Percentiles rank a stretch among this genome's conserved stretches.
Evolutionary conservation across 768 basidiomycete species (phyloP).

Genomic region (Atractiella rhizophila): DNA sequence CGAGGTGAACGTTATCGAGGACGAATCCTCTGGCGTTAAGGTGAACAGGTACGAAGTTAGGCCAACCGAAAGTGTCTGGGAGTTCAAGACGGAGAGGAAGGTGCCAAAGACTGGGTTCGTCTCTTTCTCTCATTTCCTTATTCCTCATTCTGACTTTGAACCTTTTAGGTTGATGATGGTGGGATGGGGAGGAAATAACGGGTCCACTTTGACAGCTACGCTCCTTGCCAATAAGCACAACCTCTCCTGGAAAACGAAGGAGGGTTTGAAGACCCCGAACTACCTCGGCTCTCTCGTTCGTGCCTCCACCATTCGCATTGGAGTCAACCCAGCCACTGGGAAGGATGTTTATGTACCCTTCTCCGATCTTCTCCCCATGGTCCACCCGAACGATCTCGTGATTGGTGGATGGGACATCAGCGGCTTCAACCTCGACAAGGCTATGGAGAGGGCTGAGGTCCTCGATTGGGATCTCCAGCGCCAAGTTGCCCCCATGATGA

Average conservation of each 20-base stretch:
- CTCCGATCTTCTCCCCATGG: constrained; percentile 83
- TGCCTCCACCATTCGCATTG: constrained; percentile 80
- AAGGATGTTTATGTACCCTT: constrained; percentile 83
- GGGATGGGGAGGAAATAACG: constrained; percentile 93
- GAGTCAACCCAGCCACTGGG: constrained; percentile 47
- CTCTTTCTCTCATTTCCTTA: neutral
- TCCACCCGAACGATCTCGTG: constrained; percentile 53
- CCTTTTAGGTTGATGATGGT: constrained; percentile 67
- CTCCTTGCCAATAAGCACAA: constrained; percentile 87
- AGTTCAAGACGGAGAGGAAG: constrained; percentile 70
- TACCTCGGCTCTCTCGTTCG: constrained; percentile 92
- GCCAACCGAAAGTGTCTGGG: constrained; percentile 52
- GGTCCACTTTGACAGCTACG: constrained; percentile 73
- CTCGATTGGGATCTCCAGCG: constrained; percentile 91
- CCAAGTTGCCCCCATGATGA: constrained; percentile 70
- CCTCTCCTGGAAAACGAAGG: constrained; percentile 83
- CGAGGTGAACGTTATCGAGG: constrained; percentile 23
- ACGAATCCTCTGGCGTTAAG: too few relatives aligned
- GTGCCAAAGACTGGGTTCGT: constrained; percentile 71
- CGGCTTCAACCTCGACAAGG: constrained; percentile 51
- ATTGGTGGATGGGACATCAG: constrained; percentile 98
- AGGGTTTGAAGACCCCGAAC: constrained; percentile 75
- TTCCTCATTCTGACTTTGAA: constrained; percentile 1
- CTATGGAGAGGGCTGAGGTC: constrained; percentile 79
- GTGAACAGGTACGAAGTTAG: constrained; percentile 46